phyloP scores from a whole-genome alignment of 1,284 basidiomycete species.

The Sporisorium scitamineum region DNA sequence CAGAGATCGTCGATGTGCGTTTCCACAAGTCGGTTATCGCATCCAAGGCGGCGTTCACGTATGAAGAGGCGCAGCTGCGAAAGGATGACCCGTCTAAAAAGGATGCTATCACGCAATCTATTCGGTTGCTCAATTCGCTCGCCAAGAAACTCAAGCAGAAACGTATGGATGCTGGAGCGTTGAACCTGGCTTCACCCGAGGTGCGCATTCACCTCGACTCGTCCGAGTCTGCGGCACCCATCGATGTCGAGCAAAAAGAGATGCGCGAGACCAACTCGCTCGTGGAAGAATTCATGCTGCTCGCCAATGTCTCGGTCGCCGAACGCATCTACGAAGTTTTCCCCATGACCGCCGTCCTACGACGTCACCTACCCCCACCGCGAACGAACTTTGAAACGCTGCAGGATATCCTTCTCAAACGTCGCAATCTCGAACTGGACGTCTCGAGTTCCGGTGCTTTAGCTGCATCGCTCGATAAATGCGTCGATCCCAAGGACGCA shows the following conservation, averaged over 20 bases:
- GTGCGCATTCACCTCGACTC: slow-evolving; percentile 94
- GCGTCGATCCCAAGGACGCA: slow-evolving; percentile 75
- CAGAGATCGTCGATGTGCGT: slow-evolving; percentile 88
- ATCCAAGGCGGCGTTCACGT: slow-evolving; percentile 96
- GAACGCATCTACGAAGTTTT: slow-evolving; percentile 91
- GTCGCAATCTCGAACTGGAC: slow-evolving; percentile 86
- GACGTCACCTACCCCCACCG: slow-evolving; percentile 93
- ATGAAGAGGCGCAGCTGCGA: slow-evolving; percentile 92
- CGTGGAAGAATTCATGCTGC: slow-evolving; percentile 99
- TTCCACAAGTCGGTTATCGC: slow-evolving; percentile 97
- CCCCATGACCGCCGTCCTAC: slow-evolving; percentile 92
- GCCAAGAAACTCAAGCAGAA: slow-evolving; percentile 87
- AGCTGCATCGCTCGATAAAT: slow-evolving; percentile 89
- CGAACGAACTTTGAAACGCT: slow-evolving; percentile 94
- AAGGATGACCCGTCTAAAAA: slow-evolving; percentile 85
- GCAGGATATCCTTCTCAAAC: slow-evolving; percentile 89
- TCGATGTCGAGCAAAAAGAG: slow-evolving; percentile 97
- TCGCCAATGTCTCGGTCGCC: slow-evolving; percentile 96
- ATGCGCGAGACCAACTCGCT: slow-evolving; percentile 92
- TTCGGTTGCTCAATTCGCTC: slow-evolving; percentile 88
- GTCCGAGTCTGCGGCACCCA: slow-evolving; percentile 90
- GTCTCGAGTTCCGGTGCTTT: slow-evolving; percentile 91
- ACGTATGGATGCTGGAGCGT: slow-evolving; percentile 91
- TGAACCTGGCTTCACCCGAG: slow-evolving; percentile 97
- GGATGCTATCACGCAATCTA: slow-evolving; percentile 87